Evolutionary conservation across 2,329 filamentous ascomycete genomes (phyloP).

Genomic region (Trichophyton mentagrophytes): DNA sequence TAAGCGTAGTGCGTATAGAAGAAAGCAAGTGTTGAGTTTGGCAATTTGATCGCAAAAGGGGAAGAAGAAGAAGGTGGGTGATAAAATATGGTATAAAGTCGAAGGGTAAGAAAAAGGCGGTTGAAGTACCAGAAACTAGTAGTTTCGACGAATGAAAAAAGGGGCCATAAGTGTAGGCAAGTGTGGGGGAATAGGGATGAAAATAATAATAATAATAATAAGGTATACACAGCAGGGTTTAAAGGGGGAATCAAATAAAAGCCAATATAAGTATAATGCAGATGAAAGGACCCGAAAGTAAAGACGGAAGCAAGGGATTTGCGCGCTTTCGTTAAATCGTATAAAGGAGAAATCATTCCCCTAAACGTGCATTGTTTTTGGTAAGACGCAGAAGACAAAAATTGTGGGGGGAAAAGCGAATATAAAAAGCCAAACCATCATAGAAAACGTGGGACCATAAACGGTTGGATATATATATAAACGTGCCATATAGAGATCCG

Average conservation of each 20-base stretch:
- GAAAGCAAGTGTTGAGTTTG: not conserved
- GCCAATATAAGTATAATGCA: not conserved
- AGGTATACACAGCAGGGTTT: not conserved
- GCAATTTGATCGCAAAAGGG: not conserved
- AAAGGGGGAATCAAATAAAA: not conserved
- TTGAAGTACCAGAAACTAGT: not conserved
- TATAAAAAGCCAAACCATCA: constrained; percentile 2
- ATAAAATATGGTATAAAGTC: constrained; percentile 5
- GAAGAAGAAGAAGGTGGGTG: not conserved
- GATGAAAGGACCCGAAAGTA: constrained; percentile 4
- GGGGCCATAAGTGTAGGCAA: not conserved
- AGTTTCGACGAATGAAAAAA: not conserved
- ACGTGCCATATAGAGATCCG: not conserved
- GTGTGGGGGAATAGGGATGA: too few species aligned
- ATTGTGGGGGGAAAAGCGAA: not conserved
- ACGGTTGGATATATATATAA: not conserved
- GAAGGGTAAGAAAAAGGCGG: not conserved
- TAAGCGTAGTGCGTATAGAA: not conserved
- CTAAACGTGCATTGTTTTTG: not conserved
- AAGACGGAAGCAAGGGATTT: not conserved
- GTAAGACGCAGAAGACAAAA: not conserved
- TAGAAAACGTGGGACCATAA: not conserved
- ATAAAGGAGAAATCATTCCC: not conserved
- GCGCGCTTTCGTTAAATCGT: constrained; percentile 2
- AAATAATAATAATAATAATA: not conserved